phyloP scores from a whole-genome alignment of 768 basidiomycete species.

The Pulveroboletus sp. region DNA sequence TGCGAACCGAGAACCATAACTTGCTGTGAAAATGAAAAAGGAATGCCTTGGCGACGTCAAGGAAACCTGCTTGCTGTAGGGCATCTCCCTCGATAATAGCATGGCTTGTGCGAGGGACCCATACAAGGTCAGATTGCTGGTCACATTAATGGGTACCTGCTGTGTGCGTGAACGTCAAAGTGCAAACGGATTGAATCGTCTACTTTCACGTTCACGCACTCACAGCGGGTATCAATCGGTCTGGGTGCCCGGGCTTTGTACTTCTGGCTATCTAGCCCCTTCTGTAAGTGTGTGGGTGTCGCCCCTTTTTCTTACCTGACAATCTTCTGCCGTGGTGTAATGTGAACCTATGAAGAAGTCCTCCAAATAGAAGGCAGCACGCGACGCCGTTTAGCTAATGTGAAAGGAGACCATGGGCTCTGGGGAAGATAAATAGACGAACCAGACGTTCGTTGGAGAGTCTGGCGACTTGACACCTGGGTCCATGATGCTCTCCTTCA shows the following conservation, averaged over 20 bases:
- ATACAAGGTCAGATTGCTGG: background rate
- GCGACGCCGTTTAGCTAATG: background rate
- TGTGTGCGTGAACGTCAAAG: too few species aligned
- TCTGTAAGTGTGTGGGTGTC: slow-evolving; percentile 2
- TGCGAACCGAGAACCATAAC: background rate
- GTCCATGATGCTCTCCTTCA: background rate
- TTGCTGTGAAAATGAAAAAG: background rate
- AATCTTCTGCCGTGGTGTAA: background rate
- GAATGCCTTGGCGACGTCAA: too few species aligned
- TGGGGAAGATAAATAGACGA: background rate
- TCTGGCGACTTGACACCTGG: background rate
- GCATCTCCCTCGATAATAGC: too few species aligned
- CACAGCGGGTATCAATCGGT: too few species aligned
- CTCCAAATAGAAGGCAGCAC: background rate
- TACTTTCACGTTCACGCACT: too few species aligned
- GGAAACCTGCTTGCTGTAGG: too few species aligned
- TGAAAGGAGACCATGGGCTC: too few species aligned
- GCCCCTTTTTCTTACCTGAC: background rate
- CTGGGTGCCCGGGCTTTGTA: too few species aligned
- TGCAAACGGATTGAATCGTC: too few species aligned
- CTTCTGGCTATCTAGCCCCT: background rate
- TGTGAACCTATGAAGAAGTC: background rate
- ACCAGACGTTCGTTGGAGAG: background rate
- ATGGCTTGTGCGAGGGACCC: background rate
- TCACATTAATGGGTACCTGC: background rate